Base-by-base conservation (phyloP, 2,329 filamentous ascomycete species). In the Blumeriella jaapii region DNA sequence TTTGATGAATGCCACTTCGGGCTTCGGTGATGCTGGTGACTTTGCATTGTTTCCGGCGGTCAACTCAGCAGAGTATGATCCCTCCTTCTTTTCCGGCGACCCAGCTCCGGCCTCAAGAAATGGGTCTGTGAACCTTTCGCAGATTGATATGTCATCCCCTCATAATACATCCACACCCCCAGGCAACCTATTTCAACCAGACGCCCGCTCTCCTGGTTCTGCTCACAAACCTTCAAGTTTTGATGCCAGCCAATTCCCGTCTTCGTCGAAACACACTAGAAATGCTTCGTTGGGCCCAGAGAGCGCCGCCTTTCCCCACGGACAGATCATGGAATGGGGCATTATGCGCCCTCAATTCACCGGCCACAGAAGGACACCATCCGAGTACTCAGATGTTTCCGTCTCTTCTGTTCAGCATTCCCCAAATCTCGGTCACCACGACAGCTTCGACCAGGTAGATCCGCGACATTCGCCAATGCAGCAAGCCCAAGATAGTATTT, bases 361-460 rank as follows among this genome's bases (percentile, higher is more conserved):
- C 47, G 68, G 73, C n/a, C 89, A 95, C 55, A 73, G 86, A 49
- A 75, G 87, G 52, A 78, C 74, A 23, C 82, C 84, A 1, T 95
- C 87, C n/a, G 89, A 95, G 49, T 85, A 80, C 52, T 94, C 86
- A 2, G 89, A 95, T 48, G 78, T 94, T 5, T 94, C 80, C 4
- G 78, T 91, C 8, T 93, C 79, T 4, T 93, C 85, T 12, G 82
- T 78, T 11, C 78, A 82, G 14, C 82, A 78, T 15, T 95, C 89
- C 12, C 89, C 89, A 3, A 85, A 84, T 53, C 61, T 94, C 38
- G 71, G 71, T 17, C 80, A 80, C 47, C 70, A 81, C 41, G 87
- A 95, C 51, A 74, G 65, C 44, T 93, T 93, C 52, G 86, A 94
- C 13, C 60, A 66, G n/a, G 66, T 71, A 33, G 71, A 82, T 22